These are phyloP conservation scores for Amaranthus tricolor DNA, from an alignment of 179 eudicot genomes.

Conservation along the genomic window DNA sequence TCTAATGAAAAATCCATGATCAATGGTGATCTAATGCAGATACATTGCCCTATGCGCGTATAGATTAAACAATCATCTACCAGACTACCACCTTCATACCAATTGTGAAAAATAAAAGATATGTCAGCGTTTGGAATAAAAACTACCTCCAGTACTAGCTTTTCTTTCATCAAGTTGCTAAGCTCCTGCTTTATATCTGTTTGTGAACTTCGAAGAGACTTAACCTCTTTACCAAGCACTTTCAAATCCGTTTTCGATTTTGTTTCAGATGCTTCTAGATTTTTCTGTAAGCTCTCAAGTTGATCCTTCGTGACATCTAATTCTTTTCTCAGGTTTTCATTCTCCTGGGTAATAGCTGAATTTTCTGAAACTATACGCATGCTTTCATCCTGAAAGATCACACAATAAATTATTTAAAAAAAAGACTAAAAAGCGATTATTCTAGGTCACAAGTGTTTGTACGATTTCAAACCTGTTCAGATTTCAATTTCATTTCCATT, in stretches of 20 bases:
- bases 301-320: conserved; percentile 55
- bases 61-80: neutral
- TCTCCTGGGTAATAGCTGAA: conserved; percentile 45
- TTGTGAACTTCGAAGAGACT: conserved; percentile 66
- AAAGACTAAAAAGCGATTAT: conserved; percentile 1
- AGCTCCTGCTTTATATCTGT: conserved; percentile 82
- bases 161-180: conserved; percentile 54
- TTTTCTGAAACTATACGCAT: conserved; percentile 34
- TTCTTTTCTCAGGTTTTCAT: conserved; percentile 59
- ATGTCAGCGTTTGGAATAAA: neutral
- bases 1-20: neutral
- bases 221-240: conserved; percentile 84
- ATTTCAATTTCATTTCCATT: conserved; percentile 60
- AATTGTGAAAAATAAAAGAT: neutral
- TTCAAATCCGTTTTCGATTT: conserved; percentile 79
- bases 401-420: neutral
- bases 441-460: neutral
- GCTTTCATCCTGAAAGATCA: conserved; percentile 53
- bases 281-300: conserved; percentile 52
- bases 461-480: conserved; percentile 55
- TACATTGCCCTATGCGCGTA: neutral
- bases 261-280: conserved; percentile 60
- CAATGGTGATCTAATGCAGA: neutral
- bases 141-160: conserved; percentile 68
- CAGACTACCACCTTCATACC: neutral